A percentile compares a stretch with the other conserved stretches of the same genome.
phyloP scores from a whole-genome alignment of 108 stramenopile genomes.

The Pseudonitzschia pungens region DNA sequence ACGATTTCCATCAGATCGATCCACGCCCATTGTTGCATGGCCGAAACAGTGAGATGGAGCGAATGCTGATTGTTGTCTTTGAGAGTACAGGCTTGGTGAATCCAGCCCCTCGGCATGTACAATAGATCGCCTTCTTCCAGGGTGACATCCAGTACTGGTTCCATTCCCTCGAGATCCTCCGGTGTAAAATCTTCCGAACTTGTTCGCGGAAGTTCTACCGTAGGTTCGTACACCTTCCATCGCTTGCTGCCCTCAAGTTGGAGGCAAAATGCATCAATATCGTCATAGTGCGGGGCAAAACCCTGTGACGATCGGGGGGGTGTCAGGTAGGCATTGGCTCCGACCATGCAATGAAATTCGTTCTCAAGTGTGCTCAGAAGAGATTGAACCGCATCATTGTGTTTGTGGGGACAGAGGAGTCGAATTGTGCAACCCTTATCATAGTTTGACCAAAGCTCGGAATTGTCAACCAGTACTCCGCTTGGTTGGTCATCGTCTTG shows the following conservation, averaged over 20 bases:
- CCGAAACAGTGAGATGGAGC: slow-evolving; percentile 93
- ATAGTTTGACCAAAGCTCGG: slow-evolving; percentile 84
- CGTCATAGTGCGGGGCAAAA: slow-evolving; percentile 99
- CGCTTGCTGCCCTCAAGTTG: slow-evolving; percentile 91
- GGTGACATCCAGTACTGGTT: slow-evolving; percentile 71
- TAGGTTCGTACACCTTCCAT: slow-evolving; percentile 90
- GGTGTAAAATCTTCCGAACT: slow-evolving; percentile 77
- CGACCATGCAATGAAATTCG: slow-evolving; percentile 94
- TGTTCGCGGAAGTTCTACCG: slow-evolving; percentile 60
- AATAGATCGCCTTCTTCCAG: slow-evolving; percentile 90
- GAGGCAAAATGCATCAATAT: slow-evolving; percentile 95
- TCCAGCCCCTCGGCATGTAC: slow-evolving; percentile 96
- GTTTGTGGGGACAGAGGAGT: slow-evolving; percentile 92
- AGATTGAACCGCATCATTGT: slow-evolving; percentile 75
- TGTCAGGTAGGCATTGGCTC: slow-evolving; percentile 95
- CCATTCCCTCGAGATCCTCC: slow-evolving; percentile 58
- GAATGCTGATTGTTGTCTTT: slow-evolving; percentile 66
- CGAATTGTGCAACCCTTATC: slow-evolving; percentile 86
- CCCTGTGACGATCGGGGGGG: slow-evolving; percentile 89
- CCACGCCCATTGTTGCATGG: slow-evolving; percentile 94
- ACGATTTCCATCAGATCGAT: slow-evolving; percentile 85
- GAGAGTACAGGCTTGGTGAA: slow-evolving; percentile 91
- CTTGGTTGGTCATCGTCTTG: slow-evolving; percentile 24
- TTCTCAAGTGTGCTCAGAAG: slow-evolving; percentile 85
- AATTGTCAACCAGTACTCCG: slow-evolving; percentile 60